Evolutionary conservation across 2,329 filamentous ascomycete genomes (phyloP).

Genomic region (Tolypocladium ophioglossoides): DNA sequence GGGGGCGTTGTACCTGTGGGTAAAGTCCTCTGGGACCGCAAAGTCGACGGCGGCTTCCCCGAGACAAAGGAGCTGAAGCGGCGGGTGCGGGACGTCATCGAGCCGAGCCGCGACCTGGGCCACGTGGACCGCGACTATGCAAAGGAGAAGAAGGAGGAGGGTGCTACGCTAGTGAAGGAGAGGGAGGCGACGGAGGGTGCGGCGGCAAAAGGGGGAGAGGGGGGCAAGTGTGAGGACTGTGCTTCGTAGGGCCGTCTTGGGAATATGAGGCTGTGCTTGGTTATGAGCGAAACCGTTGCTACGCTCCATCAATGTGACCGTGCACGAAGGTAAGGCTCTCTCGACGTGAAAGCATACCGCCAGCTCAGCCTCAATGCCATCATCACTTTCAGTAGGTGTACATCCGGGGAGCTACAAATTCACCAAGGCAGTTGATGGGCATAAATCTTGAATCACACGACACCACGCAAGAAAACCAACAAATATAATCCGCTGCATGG

Average conservation of each 20-base stretch:
- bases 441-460: conserved; percentile 1
- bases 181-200: neutral
- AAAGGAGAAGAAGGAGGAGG: conserved; percentile 2
- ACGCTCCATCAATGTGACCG: too few species aligned
- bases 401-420: neutral
- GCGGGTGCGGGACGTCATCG: conserved; percentile 69
- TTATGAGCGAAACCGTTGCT: too few species aligned
- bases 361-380: neutral
- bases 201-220: neutral
- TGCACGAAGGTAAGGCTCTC: neutral
- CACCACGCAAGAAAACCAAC: neutral
- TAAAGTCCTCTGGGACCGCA: conserved; percentile 76
- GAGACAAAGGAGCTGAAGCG: conserved; percentile 89
- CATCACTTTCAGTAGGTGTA: neutral
- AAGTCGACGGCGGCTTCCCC: conserved; percentile 78
- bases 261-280: neutral
- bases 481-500: neutral
- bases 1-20: neutral
- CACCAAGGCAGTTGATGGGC: neutral
- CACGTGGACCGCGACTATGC: conserved; percentile 58
- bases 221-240: conserved; percentile 15
- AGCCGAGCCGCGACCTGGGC: conserved; percentile 67
- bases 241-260: neutral
- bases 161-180: conserved; percentile 1
- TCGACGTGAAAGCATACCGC: neutral